These are phyloP conservation scores for Mucor indicus DNA, from an alignment of 371 early-diverging fungal species.

Conservation along the genomic window DNA sequence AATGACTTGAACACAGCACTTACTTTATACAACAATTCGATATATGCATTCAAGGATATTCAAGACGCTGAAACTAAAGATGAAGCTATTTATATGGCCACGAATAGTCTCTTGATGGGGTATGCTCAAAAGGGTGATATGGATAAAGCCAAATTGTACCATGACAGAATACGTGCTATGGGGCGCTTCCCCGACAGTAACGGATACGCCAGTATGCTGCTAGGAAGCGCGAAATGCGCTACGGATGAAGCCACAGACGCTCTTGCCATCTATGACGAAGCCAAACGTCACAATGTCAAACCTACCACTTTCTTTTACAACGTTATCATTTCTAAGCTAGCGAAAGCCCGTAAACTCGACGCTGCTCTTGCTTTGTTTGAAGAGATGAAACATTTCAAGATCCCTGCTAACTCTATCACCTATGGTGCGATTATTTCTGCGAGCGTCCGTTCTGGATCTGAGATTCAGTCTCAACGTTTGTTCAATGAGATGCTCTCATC, in stretches of 20 bases:
- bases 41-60: slow-evolving; percentile 81
- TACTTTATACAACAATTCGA: slow-evolving; percentile 20
- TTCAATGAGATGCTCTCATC: slow-evolving; percentile 55
- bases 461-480: slow-evolving; percentile 43
- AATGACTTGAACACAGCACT: slow-evolving; percentile 28
- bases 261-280: slow-evolving; percentile 58
- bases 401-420: slow-evolving; percentile 56
- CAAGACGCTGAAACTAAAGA: slow-evolving; percentile 20
- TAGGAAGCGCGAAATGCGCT: slow-evolving; percentile 48
- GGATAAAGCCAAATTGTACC: slow-evolving; percentile 52
- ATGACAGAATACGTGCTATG: slow-evolving; percentile 49
- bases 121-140: slow-evolving; percentile 58
- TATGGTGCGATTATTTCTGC: slow-evolving; percentile 66
- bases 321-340: slow-evolving; percentile 62
- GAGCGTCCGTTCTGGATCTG: slow-evolving; percentile 60
- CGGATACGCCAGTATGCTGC: slow-evolving; percentile 47
- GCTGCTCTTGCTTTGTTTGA: slow-evolving; percentile 54
- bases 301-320: slow-evolving; percentile 66
- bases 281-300: slow-evolving; percentile 56
- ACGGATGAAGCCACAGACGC: slow-evolving; percentile 58
- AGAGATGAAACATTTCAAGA: slow-evolving; percentile 54
- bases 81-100: slow-evolving; percentile 37
- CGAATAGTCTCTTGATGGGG: slow-evolving; percentile 57
- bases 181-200: slow-evolving; percentile 47
- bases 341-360: slow-evolving; percentile 63